These are phyloP conservation scores for Tetrapisispora arboricola DNA, from an alignment of 805 yeast species.

Conservation along the genomic window DNA sequence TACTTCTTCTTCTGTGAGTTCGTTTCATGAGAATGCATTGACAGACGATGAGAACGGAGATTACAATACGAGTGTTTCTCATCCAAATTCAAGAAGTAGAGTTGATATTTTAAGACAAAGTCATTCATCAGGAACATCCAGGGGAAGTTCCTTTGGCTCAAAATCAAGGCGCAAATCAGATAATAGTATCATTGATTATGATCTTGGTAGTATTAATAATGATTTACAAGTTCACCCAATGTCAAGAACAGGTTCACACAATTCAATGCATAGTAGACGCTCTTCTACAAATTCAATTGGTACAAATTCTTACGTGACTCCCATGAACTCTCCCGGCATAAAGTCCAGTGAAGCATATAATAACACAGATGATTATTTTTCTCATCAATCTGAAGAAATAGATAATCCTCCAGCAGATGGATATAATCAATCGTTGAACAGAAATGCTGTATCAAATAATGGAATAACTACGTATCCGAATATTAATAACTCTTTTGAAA, in stretches of 20 bases:
- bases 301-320: constrained; percentile 26
- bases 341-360: constrained; percentile 1
- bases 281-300: constrained; percentile 23
- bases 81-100: constrained; percentile 4
- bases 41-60: constrained; percentile 24
- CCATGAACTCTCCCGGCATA: constrained; percentile 25
- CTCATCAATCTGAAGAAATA: not conserved
- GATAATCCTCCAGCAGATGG: not conserved
- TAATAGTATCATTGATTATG: constrained; percentile 2
- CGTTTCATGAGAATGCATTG: constrained; percentile 23
- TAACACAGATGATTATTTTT: constrained; percentile 15
- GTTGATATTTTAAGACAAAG: constrained; percentile 14
- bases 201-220: not conserved
- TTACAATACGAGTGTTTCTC: not conserved
- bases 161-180: constrained; percentile 18
- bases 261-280: constrained; percentile 24
- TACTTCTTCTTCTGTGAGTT: constrained; percentile 10
- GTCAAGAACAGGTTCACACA: constrained; percentile 21
- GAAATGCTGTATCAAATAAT: not conserved
- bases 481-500: not conserved
- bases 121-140: constrained; percentile 18
- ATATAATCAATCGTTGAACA: not conserved
- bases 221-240: constrained; percentile 6
- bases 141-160: constrained; percentile 15
- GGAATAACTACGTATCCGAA: not conserved